Conservation (phyloP, 2,329 filamentous ascomycete species). For the Xylariomycetidae sp. region DNA sequence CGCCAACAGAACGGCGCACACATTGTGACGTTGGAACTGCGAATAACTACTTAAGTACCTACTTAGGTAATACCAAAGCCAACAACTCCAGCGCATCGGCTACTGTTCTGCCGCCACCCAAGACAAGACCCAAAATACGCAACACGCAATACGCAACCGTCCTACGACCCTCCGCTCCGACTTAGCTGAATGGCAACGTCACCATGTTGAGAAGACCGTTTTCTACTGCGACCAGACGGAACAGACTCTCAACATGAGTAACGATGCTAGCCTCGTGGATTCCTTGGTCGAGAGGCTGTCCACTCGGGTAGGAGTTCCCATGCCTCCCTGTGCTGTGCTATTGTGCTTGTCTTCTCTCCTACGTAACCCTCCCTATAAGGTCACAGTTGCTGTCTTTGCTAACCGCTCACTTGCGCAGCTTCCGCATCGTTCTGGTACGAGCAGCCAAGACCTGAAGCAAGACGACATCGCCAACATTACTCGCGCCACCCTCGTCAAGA, state of each 20-base stretch:
- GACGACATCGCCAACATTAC: slow-evolving; percentile 60
- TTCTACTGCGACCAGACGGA: slow-evolving; percentile 26
- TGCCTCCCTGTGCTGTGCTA: slow-evolving; percentile 7
- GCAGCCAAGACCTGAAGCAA: slow-evolving; percentile 50
- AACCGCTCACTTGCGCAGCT: no score
- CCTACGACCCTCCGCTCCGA: no score
- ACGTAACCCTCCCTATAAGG: no score
- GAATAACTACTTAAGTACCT: no score
- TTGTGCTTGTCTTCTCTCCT: slow-evolving; percentile 2
- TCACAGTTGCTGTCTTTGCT: no score
- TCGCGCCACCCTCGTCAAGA: slow-evolving; percentile 55
- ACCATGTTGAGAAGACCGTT: slow-evolving; percentile 26
- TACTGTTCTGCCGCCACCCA: no score
- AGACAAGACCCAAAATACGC: no score
- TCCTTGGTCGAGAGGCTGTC: slow-evolving; percentile 59
- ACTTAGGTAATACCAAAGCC: no score
- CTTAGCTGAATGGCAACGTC: slow-evolving; percentile 30
- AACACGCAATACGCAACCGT: no score
- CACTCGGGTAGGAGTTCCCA: slow-evolving; percentile 45
- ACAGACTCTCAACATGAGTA: slow-evolving; percentile 45
- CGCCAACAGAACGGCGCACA: no score
- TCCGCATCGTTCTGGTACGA: slow-evolving; percentile 58
- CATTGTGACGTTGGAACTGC: no score
- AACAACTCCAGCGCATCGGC: no score
- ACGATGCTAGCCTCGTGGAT: slow-evolving; percentile 55